phyloP scores from a whole-genome alignment of 208 protist genomes.

The Wallacemonas sp. region DNA sequence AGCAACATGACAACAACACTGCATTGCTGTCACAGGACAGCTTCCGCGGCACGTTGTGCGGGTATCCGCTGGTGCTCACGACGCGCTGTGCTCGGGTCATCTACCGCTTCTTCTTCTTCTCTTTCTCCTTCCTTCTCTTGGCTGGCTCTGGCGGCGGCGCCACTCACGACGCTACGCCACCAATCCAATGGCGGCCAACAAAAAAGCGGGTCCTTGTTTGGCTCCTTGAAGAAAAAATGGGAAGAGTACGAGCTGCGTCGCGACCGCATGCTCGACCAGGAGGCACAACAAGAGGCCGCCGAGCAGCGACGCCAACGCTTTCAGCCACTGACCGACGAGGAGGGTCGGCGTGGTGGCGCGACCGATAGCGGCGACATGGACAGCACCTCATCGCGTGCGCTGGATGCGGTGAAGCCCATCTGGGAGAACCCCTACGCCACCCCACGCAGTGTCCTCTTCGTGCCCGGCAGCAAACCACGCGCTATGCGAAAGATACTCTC shows the following conservation, averaged over 20 bases:
- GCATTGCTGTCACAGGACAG: no score
- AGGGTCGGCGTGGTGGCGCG: neutral
- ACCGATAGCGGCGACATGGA: neutral
- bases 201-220: neutral
- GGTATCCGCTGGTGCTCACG: neutral
- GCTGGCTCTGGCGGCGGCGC: neutral
- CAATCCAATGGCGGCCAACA: neutral
- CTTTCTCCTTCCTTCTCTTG: neutral
- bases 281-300: conserved; percentile 12
- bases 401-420: conserved; percentile 28
- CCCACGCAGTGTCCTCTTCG: conserved; percentile 79
- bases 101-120: no score
- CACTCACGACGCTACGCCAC: neutral
- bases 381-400: neutral
- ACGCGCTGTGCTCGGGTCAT: neutral
- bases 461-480: conserved; percentile 54
- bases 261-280: conserved; percentile 46
- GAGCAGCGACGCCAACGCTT: conserved; percentile 9
- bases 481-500: conserved; percentile 55
- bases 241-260: conserved; percentile 45
- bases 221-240: conserved; percentile 29
- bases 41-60: neutral
- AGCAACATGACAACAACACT: neutral
- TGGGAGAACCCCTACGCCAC: conserved; percentile 46
- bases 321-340: conserved; percentile 4